Evolutionary conservation across 805 yeast genomes (phyloP), one percentile per base, ranked within the genome.

Genomic region (Myxozyma kluyveri): DNA sequence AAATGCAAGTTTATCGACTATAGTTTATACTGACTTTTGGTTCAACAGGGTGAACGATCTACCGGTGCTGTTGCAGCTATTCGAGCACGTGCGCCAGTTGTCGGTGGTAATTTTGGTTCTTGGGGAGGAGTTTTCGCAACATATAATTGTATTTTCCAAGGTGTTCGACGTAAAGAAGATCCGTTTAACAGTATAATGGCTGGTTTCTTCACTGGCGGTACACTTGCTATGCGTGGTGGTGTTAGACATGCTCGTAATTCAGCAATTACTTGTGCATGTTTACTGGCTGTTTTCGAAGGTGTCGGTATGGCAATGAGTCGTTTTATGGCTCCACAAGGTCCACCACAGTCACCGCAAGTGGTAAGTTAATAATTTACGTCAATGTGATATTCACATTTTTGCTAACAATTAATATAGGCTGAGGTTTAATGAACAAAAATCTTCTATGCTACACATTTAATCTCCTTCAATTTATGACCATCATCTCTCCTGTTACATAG

Each of bases 101-200:
- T 91, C 49, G 99, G 99, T 61, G 99, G 99, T 67, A 93, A 93
- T 72, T 91, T 93, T 66, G 99, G 99, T 75, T 96, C 88, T 36
- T 93, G 99, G 99, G 99, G 99, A 77, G 99, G 99, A 56, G 75
- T 93, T 64, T 93, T 93, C 69, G 88, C 97, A 31, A 85, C 95
- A 12, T 93, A 83, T 67, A 99, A 93, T 72, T 93, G 99, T 77
- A 80, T 90, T 14, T 95, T 93, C 42, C 93, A 91, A 72, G 96
- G 91, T 2, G 81, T 93, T 39, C 86, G 99, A 77, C 86, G 88
- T 72, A 88, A 97, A 76, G 99, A 93, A 72, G 99, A 93, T 71
- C 96, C 98, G 4, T 87, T 96, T 87, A 93, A 93, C 69, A 96
- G 97, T 61, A 90, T 93, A 67, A 84, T 91, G 67, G 97, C 98